phyloP scores from a whole-genome alignment of 108 stramenopile genomes.

The Heterococcus sp. region DNA sequence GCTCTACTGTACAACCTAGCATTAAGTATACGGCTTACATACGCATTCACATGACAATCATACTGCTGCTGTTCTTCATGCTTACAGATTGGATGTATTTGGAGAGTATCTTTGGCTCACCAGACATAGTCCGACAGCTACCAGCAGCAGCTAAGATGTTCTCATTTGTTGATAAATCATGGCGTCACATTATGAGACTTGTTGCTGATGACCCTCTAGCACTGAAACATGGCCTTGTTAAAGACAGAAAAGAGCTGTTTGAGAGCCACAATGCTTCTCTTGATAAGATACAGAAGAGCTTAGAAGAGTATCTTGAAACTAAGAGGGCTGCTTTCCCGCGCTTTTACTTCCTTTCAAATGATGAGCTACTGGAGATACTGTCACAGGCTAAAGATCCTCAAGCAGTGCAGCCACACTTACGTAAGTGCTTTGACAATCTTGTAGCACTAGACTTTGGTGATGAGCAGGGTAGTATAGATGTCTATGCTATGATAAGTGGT shows the following conservation, averaged over 20 bases:
- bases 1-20: too few species aligned
- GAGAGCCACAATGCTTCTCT: constrained; percentile 57
- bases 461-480: constrained; percentile 55
- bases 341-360: constrained; percentile 60
- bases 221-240: constrained; percentile 54
- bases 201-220: constrained; percentile 64
- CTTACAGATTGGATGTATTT: constrained; percentile 76
- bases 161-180: constrained; percentile 62
- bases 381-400: constrained; percentile 53
- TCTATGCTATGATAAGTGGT: constrained; percentile 56
- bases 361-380: constrained; percentile 61
- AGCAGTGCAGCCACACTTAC: constrained; percentile 50
- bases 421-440: constrained; percentile 55
- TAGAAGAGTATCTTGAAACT: constrained; percentile 57
- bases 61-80: too few species aligned
- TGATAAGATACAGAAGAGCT: constrained; percentile 63
- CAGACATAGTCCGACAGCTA: constrained; percentile 68
- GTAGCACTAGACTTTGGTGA: constrained; percentile 54
- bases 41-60: too few species aligned
- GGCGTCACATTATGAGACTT: constrained; percentile 58
- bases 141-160: constrained; percentile 64
- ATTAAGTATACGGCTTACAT: too few species aligned
- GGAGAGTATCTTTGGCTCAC: constrained; percentile 66
- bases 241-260: constrained; percentile 59
- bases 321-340: constrained; percentile 55